A percentile compares a stretch with the other conserved stretches of the same genome.
These are phyloP conservation scores for Malassezia dermatis DNA, from an alignment of 1,284 basidiomycete genomes.

Conservation along the genomic window DNA sequence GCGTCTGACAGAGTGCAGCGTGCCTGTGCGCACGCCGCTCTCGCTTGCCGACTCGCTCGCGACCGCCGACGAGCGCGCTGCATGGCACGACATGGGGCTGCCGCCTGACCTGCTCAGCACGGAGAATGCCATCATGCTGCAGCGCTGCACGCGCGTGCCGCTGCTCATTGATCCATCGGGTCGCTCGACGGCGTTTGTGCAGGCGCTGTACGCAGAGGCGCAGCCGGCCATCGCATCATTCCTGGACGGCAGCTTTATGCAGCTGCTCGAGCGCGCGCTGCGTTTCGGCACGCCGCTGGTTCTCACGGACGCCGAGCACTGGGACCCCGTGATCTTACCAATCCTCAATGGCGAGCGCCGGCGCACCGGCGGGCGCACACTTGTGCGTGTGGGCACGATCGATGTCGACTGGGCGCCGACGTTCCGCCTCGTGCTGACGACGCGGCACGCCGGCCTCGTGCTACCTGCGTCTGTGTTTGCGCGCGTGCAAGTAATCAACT, in stretches of 20 bases:
- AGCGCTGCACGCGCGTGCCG: slow-evolving; percentile 93
- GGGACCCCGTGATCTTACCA: slow-evolving; percentile 95
- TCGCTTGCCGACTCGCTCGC: slow-evolving; percentile 92
- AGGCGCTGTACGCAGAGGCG: slow-evolving; percentile 87
- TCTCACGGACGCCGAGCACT: slow-evolving; percentile 93
- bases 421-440: slow-evolving; percentile 93
- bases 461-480: slow-evolving; percentile 98
- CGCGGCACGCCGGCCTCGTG: slow-evolving; percentile 89
- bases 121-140: slow-evolving; percentile 93
- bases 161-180: slow-evolving; percentile 97
- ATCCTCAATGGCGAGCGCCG: slow-evolving; percentile 95
- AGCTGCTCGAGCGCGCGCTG: slow-evolving; percentile 94
- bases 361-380: slow-evolving; percentile 74
- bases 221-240: slow-evolving; percentile 98
- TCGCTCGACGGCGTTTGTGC: slow-evolving; percentile 87
- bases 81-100: slow-evolving; percentile 87
- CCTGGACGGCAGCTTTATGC: slow-evolving; percentile 95
- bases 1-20: slow-evolving; percentile 75
- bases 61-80: slow-evolving; percentile 87
- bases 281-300: slow-evolving; percentile 95
- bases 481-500: slow-evolving; percentile 98
- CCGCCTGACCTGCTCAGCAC: slow-evolving; percentile 90
- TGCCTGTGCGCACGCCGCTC: slow-evolving; percentile 85
- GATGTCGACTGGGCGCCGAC: slow-evolving; percentile 99
- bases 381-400: slow-evolving; percentile 94